Base-by-base conservation (phyloP, 106 monocot species). In the Dendrobium officinale region DNA sequence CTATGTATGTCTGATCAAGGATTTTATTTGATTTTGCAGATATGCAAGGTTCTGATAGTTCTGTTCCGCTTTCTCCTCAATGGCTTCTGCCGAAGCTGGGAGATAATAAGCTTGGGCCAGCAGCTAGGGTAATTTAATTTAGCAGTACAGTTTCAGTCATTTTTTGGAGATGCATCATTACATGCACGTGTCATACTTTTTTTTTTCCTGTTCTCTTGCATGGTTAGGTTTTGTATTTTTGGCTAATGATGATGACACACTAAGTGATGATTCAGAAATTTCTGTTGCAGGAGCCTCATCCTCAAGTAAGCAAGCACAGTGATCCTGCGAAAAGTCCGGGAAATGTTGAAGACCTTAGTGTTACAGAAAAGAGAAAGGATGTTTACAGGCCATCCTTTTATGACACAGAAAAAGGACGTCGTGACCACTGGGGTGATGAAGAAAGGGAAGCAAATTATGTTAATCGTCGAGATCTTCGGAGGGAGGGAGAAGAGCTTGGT, bases 61-160 rank as follows among this genome's bases (percentile, higher is more conserved):
- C 86, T 47, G 79, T 91, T 59, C 98, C 98, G n/a, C 91, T 99
- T 83, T 99, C 98, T 82, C 98, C 95, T 80, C 95, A 95, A 75
- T 99, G 98, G 98, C 98, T 99, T 86, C 82, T 93, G 79, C 84
- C 94, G 78, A 93, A 95, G 81, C 83, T 84, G 81, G 92, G 83
- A 42, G 95, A 93, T 66, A 89, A 66, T 45, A 95, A 86, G 86
- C 79, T 84, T 82, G 84, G 88, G 44, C 61, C 79, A 68, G 75
- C 79, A 44, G 54, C 77, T 79, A 82, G 82, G 91, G 89, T 89
- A 93, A 81, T 67, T 40, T 83, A 27, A 27, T 40, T 43, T 70
- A 33, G 80, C 2, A 33, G 37, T 55, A 13, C 43, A 75, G 15
- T 64, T 17, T 44, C 4, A 18, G 1, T 9, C 1, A 37, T 48